Base-by-base conservation (phyloP, 768 basidiomycete species). In the Agaricus sinodeliciosus region DNA sequence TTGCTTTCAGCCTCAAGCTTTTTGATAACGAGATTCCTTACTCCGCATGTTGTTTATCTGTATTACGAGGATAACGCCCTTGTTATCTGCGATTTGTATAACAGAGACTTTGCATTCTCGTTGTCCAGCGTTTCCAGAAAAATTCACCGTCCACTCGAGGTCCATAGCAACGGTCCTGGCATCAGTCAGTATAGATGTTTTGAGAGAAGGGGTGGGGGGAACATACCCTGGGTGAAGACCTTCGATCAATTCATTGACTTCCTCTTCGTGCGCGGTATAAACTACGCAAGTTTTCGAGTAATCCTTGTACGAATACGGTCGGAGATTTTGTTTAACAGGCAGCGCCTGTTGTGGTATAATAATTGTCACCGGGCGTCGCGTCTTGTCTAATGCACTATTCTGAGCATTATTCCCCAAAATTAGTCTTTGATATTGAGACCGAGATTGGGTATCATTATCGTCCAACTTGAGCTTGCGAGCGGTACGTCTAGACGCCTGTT, bases 71-170 rank as follows among this genome's bases (percentile, higher is more conserved):
- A 71, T 63, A n/a, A 69, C 22, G 2, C 67, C 67, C 5, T 50
- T 48, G 8, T 57, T 41, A 60, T 69, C 68, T 12, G 65, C 64
- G 16, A 71, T 43, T 54, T 71, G 69, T 26, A 69, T 61, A 16
- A 69, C 62, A 1, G 69, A 67, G 26, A 59, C 60, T 40, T 59
- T 57, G 9, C 64, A 53, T 35, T 67, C 63, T 11, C 46, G 22
- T 3, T 41, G 54, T 47, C 1, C 46, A 18, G 26, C 7, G 27
- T 4, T 49, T 37, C 13, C 54, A 49, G 5, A 49, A 52, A 15
- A 51, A 61, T 16, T 62, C 47, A 35, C 65, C 64, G 25, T 63
- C 69, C 69, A 70, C 53, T 70, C 69, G 42, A 68, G 59, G 52
- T 70, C 69, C 31, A 69, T 60, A 11, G 65, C 67, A 18, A 70